A percentile compares a stretch with the other conserved stretches of the same genome.
These are phyloP conservation scores for Gonapodya sp. DNA, from an alignment of 192 early-diverging fungal genomes.

Conservation along the genomic window DNA sequence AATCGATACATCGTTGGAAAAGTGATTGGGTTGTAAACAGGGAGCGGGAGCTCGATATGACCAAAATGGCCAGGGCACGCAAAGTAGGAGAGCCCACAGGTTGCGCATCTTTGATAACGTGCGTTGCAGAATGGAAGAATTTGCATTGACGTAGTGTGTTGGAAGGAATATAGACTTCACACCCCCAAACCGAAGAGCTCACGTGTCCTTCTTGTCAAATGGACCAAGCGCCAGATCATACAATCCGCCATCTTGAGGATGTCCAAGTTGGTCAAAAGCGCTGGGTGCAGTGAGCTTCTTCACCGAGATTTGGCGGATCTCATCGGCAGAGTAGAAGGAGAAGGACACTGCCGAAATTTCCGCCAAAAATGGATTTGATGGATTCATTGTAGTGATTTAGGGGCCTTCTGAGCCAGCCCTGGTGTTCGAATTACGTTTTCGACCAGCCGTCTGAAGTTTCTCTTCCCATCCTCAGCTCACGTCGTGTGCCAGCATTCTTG, in stretches of 20 bases:
- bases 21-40: slow-evolving; percentile 89
- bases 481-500: too few species aligned
- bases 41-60: slow-evolving; percentile 82
- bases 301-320: slow-evolving; percentile 87
- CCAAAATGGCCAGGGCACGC: slow-evolving; percentile 94
- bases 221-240: slow-evolving; percentile 94
- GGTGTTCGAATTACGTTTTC: background rate
- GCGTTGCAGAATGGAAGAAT: background rate
- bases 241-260: slow-evolving; percentile 83
- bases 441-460: too few species aligned
- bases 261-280: slow-evolving; percentile 77
- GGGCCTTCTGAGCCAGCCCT: background rate
- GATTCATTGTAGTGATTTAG: background rate
- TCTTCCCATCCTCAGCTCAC: too few species aligned
- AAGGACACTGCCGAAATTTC: slow-evolving; percentile 84
- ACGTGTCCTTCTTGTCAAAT: slow-evolving; percentile 66
- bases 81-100: slow-evolving; percentile 71
- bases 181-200: slow-evolving; percentile 11
- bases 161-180: background rate
- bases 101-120: slow-evolving; percentile 52
- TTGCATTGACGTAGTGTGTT: background rate
- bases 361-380: background rate
- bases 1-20: slow-evolving; percentile 84
- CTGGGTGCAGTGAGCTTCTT: slow-evolving; percentile 85
- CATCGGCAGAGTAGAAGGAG: slow-evolving; percentile 76